Evolutionary conservation across 768 basidiomycete species (phyloP), one percentile per base, ranked within the genome.

Genomic region (Termitomyces bulborhizus): DNA sequence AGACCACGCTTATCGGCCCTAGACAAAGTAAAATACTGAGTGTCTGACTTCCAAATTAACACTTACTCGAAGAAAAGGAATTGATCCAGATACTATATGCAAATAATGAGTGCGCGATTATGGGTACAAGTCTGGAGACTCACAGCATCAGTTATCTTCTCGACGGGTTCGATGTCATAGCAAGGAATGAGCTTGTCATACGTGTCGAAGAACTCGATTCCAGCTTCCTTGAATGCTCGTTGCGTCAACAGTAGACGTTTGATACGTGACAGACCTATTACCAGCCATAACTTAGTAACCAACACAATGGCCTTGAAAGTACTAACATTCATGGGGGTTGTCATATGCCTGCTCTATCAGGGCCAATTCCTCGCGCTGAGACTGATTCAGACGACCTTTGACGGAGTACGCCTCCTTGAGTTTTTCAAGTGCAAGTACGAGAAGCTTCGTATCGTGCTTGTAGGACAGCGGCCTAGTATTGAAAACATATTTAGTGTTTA

Each of bases 261-360:
- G 78, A 99, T 98, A 52, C 97, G 93, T 3, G 96, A 98, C 50
- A 99, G 73, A 69, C 86, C 85, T 86, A 54, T 41, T 3, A 21
- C 3, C 13, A 4, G 34, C 16, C 16, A 24, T 31, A 2, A 15
- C 40, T 13, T 39, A 34, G 46, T 40, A 29, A 52, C 27, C 0
- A 11, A 13, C 13, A 39, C 12, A 18, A 13, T 26, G 5, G 31
- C 32, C 37, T 39, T 24, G 46, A 21, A 1, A 12, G 1, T 16
- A 50, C 81, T 63, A 63, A 85, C 94, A 98, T 77, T 99, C 97
- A 70, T 98, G 97, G 29, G 97, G 97, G 66, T 98, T 98, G 69
- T 99, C 97, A 69, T 98, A 98, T 3, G 96, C 96, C 71, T 99
- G 97, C 67, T 99, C 97, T 58, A 99, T 97, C 50, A 99, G 79